Evolutionary conservation across 202 grass and related monocot genomes (phyloP).

Genomic region (Schoenoplectus tabernaemontani): DNA sequence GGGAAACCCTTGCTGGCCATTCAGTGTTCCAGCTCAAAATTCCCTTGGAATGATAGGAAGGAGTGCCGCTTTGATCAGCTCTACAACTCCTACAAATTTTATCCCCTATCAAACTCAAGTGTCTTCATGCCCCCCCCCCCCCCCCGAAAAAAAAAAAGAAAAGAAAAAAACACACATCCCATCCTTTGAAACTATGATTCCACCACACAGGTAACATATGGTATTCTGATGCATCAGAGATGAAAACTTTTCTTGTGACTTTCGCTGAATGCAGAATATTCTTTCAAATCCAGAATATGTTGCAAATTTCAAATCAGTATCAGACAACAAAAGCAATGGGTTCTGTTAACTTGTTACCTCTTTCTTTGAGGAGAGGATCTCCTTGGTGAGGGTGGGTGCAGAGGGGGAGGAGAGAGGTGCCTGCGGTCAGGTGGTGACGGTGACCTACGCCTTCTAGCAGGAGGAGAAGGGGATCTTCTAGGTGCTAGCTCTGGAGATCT

Average conservation of each 20-base stretch:
- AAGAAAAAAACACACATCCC: too few species aligned
- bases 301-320: background rate
- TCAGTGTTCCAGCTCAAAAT: slow-evolving; percentile 41
- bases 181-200: background rate
- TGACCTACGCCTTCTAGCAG: slow-evolving; percentile 31
- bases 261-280: background rate
- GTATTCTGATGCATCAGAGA: background rate
- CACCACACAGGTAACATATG: background rate
- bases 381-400: slow-evolving; percentile 19
- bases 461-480: slow-evolving; percentile 54
- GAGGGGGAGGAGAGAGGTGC: slow-evolving; percentile 31
- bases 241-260: background rate
- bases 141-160: too few species aligned
- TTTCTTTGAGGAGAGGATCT: slow-evolving; percentile 33
- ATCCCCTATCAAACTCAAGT: background rate
- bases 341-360: slow-evolving; percentile 36
- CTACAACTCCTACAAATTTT: slow-evolving; percentile 45
- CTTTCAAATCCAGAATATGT: background rate
- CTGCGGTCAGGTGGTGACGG: slow-evolving; percentile 22
- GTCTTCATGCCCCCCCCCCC: too few species aligned
- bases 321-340: background rate
- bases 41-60: slow-evolving; percentile 32
- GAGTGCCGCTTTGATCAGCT: slow-evolving; percentile 43
- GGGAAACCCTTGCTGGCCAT: slow-evolving; percentile 32
- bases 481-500: slow-evolving; percentile 40